A percentile compares a stretch with the other conserved stretches of the same genome.
Evolutionary conservation across 768 basidiomycete genomes (phyloP).

Genomic region (Tricholoma flavovirens): DNA sequence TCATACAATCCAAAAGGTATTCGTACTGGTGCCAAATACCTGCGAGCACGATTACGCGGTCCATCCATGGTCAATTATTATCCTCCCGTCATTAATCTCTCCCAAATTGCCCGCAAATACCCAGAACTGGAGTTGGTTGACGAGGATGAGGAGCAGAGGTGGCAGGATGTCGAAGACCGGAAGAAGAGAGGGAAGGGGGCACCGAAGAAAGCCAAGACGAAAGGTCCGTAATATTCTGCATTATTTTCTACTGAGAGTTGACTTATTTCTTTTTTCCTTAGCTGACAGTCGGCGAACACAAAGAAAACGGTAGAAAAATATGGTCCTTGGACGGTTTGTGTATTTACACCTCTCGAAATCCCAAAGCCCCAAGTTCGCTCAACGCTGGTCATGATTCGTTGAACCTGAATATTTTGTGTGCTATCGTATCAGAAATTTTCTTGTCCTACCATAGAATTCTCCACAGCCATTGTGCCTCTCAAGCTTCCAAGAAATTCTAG

Average conservation of each 20-base stretch:
- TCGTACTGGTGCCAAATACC: constrained; percentile 90
- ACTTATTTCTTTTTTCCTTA: constrained; percentile 15
- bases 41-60: constrained; percentile 74
- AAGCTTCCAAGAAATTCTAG: constrained; percentile 55
- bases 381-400: no score
- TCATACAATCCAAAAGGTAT: constrained; percentile 77
- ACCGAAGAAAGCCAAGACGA: constrained; percentile 71
- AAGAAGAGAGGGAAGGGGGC: constrained; percentile 78
- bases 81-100: constrained; percentile 53
- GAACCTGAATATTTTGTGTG: background rate
- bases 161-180: constrained; percentile 61
- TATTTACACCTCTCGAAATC: background rate
- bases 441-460: background rate
- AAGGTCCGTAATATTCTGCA: constrained; percentile 38
- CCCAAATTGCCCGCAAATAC: constrained; percentile 43
- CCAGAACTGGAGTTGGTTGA: constrained; percentile 59
- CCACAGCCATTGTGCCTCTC: constrained; percentile 16
- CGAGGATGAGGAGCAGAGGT: constrained; percentile 58
- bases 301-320: constrained; percentile 30
- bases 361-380: background rate
- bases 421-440: background rate
- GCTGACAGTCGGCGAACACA: constrained; percentile 48
- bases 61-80: constrained; percentile 87
- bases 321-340: background rate
- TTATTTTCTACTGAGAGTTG: background rate